Evolutionary conservation across 768 basidiomycete genomes (phyloP).

Genomic region (Lentinula guzmanii): DNA sequence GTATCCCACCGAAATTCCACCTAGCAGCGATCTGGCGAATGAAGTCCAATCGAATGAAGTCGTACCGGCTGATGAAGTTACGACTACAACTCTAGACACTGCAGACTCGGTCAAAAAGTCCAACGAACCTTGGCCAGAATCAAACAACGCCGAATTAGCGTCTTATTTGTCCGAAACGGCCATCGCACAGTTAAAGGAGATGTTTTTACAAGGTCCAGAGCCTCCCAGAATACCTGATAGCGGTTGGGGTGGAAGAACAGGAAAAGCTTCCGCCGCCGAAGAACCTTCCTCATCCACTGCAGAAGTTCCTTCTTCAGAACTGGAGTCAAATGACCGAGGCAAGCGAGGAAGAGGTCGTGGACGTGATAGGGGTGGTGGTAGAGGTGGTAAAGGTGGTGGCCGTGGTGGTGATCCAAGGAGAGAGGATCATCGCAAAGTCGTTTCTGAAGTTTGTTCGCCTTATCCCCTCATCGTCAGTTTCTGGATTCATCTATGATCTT

Average conservation of each 20-base stretch:
- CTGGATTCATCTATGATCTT: conserved; percentile 10
- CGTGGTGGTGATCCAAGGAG: conserved; percentile 33
- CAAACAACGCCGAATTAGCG: conserved; percentile 47
- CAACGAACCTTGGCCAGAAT: conserved; percentile 60
- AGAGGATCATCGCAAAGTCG: conserved; percentile 68
- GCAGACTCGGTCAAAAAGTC: conserved; percentile 7
- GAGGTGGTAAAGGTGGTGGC: conserved; percentile 22
- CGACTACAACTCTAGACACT: conserved; percentile 6
- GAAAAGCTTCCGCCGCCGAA: conserved; percentile 24
- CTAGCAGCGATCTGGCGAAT: conserved; percentile 8
- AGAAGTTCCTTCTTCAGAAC: conserved; percentile 16
- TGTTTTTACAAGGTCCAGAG: conserved; percentile 78
- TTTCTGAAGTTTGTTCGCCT: conserved; percentile 66
- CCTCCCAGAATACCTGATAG: conserved; percentile 68
- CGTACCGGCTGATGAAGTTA: background rate
- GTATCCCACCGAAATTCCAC: conserved; percentile 17
- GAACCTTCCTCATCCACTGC: conserved; percentile 16
- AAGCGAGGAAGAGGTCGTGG: conserved; percentile 36
- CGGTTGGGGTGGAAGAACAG: conserved; percentile 61
- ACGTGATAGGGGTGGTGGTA: conserved; percentile 26
- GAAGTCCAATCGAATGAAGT: background rate
- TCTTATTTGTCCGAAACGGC: conserved; percentile 59
- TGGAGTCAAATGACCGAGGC: conserved; percentile 20
- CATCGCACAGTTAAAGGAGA: conserved; percentile 58
- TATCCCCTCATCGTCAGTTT: conserved; percentile 1